These are phyloP conservation scores for Nitzschia sp. DNA, from an alignment of 108 stramenopile genomes.

Conservation along the genomic window DNA sequence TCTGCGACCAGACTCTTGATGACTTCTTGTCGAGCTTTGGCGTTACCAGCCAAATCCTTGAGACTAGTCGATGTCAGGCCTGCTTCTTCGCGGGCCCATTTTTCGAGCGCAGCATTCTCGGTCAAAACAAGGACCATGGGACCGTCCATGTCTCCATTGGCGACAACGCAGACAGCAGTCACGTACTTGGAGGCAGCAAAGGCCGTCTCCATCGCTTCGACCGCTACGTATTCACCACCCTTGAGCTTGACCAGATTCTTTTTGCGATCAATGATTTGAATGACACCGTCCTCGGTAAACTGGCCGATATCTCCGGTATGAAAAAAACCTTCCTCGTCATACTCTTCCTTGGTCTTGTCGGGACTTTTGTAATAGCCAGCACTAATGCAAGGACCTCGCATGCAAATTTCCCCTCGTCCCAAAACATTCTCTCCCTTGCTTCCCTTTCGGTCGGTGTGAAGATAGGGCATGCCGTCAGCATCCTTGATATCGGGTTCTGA, in stretches of 20 bases:
- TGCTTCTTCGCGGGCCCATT: conserved; percentile 16
- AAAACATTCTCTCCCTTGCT: conserved; percentile 16
- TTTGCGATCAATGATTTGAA: conserved; percentile 47
- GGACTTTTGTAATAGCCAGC: conserved; percentile 47
- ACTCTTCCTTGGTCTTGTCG: conserved; percentile 48
- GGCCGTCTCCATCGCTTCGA: conserved; percentile 35
- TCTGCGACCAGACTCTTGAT: conserved; percentile 13
- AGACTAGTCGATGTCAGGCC: neutral
- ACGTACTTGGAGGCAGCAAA: conserved; percentile 20
- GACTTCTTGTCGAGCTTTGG: conserved; percentile 14
- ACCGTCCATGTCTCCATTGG: conserved; percentile 32
- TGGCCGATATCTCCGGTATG: conserved; percentile 50
- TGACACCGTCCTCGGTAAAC: conserved; percentile 32
- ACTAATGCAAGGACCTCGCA: conserved; percentile 33
- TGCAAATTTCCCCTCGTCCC: conserved; percentile 48
- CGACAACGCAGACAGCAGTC: conserved; percentile 23
- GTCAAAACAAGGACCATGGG: conserved; percentile 31
- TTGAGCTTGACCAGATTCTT: conserved; percentile 70
- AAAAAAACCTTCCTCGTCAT: conserved; percentile 42
- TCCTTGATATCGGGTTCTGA: conserved; percentile 31
- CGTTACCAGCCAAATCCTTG: neutral
- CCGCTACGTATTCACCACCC: conserved; percentile 62
- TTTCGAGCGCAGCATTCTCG: neutral
- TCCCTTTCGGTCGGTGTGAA: conserved; percentile 25
- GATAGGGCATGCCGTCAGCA: conserved; percentile 27